phyloP scores from a whole-genome alignment of 306 rosid genomes.

The Trifolium dubium region DNA sequence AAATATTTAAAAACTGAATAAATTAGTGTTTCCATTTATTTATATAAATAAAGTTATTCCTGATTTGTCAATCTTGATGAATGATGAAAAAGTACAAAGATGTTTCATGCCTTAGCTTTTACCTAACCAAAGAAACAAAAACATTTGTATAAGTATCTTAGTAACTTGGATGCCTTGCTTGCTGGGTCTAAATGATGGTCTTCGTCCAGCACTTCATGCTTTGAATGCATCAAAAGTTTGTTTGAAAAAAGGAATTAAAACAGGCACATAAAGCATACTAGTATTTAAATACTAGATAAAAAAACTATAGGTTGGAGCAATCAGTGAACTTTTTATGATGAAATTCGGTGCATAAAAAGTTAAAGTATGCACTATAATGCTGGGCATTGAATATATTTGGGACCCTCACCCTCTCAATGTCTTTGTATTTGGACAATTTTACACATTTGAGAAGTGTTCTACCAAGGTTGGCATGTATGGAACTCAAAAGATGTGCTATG shows the following conservation, averaged over 20 bases:
- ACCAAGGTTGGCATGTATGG: neutral
- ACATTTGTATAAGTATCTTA: slow-evolving; percentile 3
- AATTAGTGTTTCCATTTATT: neutral
- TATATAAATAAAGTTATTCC: neutral
- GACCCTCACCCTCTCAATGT: slow-evolving; percentile 41
- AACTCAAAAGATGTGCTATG: neutral
- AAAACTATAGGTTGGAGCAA: slow-evolving; percentile 24
- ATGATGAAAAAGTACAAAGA: slow-evolving; percentile 34
- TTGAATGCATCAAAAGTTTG: slow-evolving; percentile 55
- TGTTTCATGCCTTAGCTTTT: slow-evolving; percentile 42
- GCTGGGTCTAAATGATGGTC: slow-evolving; percentile 49
- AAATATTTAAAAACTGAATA: neutral
- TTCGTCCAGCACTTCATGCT: slow-evolving; percentile 48
- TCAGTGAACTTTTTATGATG: slow-evolving; percentile 47
- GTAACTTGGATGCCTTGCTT: slow-evolving; percentile 31
- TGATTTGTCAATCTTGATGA: neutral
- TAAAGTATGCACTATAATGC: slow-evolving; percentile 17
- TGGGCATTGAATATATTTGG: slow-evolving; percentile 34
- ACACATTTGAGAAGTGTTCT: neutral
- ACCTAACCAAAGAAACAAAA: slow-evolving; percentile 44
- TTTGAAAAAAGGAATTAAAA: slow-evolving; percentile 37
- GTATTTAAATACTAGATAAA: slow-evolving; percentile 36
- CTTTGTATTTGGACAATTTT: slow-evolving; percentile 8
- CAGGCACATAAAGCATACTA: slow-evolving; percentile 35
- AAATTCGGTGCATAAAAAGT: slow-evolving; percentile 51